Base-by-base conservation (phyloP, 495 filamentous ascomycete genomes). In the Annulohypoxylon stygium region DNA sequence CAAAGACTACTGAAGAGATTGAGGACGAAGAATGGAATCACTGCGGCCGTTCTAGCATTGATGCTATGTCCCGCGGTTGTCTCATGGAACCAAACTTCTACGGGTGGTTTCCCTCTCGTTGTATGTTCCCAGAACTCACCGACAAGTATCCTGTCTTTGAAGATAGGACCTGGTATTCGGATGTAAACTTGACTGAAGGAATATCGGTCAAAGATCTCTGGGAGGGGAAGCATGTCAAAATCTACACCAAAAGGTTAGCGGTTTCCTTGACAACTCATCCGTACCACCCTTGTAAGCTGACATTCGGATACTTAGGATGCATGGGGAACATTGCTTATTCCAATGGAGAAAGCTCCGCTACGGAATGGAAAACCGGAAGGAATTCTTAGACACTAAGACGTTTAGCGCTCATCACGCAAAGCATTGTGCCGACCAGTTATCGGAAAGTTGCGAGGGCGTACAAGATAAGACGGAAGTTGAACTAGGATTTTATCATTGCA, bases 41-140 rank as follows among this genome's bases (percentile, higher is more conserved):
- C 43, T 75, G 64, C 45, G 68, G 72, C 30, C 58, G 68, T 23
- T 58, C 63, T 45, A 71, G 68, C 58, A 43, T 37, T 18, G 58
- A 9, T 11, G 68, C 73, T 23, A 67, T 69, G 18, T 48, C 64
- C 11, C 74, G 65, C 45, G 74, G 74, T 12, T 76, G 69, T 57
- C 57, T 69, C 37, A 76, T 76, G 74, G 74, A 76, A 37, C 74
- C 74, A 12, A 69, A 69, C 26, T 76, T 73, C 69, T 76, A 73
- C 57, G 74, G 74, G 53, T 76, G 69, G 69, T 73, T 76, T 50
- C 74, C 74, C 34, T 45, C 69, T 41, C 69, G 65, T 14, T 76
- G 74, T 41, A 54, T 73, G 45, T 76, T 69, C 57, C 23, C 45
- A 12, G 60, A 69, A 43, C 66, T 76, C 7, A 76, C 60, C 4